phyloP scores from a whole-genome alignment of 441 rosid species.

The Hypseocharis bilobata region DNA sequence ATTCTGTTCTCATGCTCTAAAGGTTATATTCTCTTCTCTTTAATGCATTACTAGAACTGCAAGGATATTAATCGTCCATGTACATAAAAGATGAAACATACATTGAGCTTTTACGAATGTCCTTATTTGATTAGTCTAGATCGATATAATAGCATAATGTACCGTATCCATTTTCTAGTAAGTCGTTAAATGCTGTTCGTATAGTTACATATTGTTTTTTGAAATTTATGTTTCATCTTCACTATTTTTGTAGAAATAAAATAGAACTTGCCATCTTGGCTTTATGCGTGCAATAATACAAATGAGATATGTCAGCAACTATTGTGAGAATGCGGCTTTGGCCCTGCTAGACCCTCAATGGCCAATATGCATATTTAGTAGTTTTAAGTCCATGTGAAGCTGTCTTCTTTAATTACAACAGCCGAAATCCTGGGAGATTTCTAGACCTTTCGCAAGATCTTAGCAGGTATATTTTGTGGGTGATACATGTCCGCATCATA shows the following conservation, averaged over 20 bases:
- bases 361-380: too few relatives aligned
- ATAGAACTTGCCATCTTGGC: neutral
- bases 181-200: neutral
- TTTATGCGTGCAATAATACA: neutral
- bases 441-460: neutral
- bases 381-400: neutral
- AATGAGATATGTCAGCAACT: neutral
- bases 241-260: neutral
- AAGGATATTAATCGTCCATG: neutral
- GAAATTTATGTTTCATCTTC: neutral
- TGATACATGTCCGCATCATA: neutral
- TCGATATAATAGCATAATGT: neutral
- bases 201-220: neutral
- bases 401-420: neutral
- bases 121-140: too few relatives aligned
- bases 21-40: slow-evolving; percentile 4
- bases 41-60: neutral
- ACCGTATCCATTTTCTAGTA: neutral
- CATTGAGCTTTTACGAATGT: neutral
- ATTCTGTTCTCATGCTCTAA: too few relatives aligned
- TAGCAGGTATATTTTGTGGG: neutral
- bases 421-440: slow-evolving; percentile 6
- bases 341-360: neutral
- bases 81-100: neutral
- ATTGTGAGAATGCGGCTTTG: neutral